phyloP scores from a whole-genome alignment of 805 yeast genomes.

The Kregervanrija pseudodelftensis region DNA sequence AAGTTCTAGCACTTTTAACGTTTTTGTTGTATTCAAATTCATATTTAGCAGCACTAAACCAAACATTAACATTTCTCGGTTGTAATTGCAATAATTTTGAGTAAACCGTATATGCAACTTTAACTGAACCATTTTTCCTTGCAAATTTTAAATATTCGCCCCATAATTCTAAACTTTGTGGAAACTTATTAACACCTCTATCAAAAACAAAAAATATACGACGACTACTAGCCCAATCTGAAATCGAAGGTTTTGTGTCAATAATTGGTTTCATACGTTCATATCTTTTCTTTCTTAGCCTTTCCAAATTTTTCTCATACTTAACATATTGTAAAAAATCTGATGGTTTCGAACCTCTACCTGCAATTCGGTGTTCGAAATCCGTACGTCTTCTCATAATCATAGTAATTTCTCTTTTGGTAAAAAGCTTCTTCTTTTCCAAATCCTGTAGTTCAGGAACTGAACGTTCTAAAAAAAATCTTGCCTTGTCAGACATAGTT shows the following conservation, averaged over 20 bases:
- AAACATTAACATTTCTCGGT: slow-evolving; percentile 83
- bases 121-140: slow-evolving; percentile 59
- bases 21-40: slow-evolving; percentile 86
- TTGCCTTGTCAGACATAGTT: slow-evolving; percentile 33
- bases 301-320: slow-evolving; percentile 76
- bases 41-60: slow-evolving; percentile 93
- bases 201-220: slow-evolving; percentile 78
- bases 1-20: slow-evolving; percentile 79
- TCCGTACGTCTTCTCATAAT: slow-evolving; percentile 93
- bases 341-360: slow-evolving; percentile 70
- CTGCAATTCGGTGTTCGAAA: slow-evolving; percentile 82
- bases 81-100: slow-evolving; percentile 75
- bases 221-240: slow-evolving; percentile 83
- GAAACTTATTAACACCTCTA: slow-evolving; percentile 73
- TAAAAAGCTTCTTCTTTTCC: slow-evolving; percentile 71
- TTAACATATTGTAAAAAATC: slow-evolving; percentile 76
- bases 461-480: slow-evolving; percentile 56
- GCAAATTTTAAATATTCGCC: slow-evolving; percentile 62
- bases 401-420: slow-evolving; percentile 70
- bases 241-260: slow-evolving; percentile 55
- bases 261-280: slow-evolving; percentile 51
- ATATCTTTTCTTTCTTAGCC: slow-evolving; percentile 64
- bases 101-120: slow-evolving; percentile 68
- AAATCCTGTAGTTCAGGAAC: slow-evolving; percentile 92
- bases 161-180: slow-evolving; percentile 77